Evolutionary conservation across 164 flowering plant genomes (phyloP), one percentile per base, ranked within the genome.

Genomic region (Malania oleifera): DNA sequence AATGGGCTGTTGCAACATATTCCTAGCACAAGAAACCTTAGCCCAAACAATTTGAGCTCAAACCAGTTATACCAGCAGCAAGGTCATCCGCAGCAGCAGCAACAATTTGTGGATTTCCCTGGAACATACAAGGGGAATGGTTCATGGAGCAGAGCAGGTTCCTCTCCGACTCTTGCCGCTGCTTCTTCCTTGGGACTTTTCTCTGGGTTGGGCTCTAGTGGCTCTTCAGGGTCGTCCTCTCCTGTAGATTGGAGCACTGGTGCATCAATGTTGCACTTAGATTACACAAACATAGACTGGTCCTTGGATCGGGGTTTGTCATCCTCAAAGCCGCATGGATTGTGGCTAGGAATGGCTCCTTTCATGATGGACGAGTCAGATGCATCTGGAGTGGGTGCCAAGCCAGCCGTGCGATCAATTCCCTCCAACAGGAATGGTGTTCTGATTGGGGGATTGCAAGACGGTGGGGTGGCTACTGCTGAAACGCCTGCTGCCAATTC

Each of bases 261-360:
- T 5, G 80, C 78, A 3, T 67, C 77, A 2, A 69, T 81, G 71
- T 62, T 67, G 1, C 75, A 72, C 23, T 84, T 79, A n/a, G 92
- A 88, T 43, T 88, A 88, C 73, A 71, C 79, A 28, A 82, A 41
- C 70, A 78, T 88, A 64, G 96, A 88, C 60, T 88, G 96, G 96
- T 75, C 82, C 23, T 57, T 88, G 71, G 82, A 84, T 18, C 44
- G 72, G n/a, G 64, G 68, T 7, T 27, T 62, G 10, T n/a, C 64
- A 0, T 24, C 67, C 10, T 53, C 80, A 2, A 80, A 62, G 65
- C 48, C 76, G 0, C 60, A 54, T 47, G 78, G 77, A 5, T 43
- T 72, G 56, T 80, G 75, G 82, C 37, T 54, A 11, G 84, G 76
- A n/a, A 52, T 75, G 6, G 54, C 74, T 0, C 69, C 85, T 1